Evolutionary conservation across 768 basidiomycete genomes (phyloP).

Genomic region (Terana coerulea): DNA sequence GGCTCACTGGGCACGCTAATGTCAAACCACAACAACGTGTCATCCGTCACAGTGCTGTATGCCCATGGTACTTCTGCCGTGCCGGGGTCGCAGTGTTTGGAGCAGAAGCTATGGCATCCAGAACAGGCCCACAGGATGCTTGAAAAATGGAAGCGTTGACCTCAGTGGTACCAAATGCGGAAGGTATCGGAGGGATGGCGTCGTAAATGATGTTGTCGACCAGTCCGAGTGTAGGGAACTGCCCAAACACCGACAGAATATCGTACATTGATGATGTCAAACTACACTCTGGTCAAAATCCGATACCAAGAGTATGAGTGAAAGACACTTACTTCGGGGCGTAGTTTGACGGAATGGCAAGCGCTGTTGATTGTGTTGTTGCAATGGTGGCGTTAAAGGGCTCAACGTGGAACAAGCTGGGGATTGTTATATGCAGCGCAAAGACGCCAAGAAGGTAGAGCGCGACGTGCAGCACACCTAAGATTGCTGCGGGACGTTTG

Average conservation of each 20-base stretch:
- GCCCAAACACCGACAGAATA: not conserved
- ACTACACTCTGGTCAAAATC: too few relatives aligned
- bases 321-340: too few relatives aligned
- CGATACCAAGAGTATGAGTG: too few relatives aligned
- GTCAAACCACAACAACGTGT: too few relatives aligned
- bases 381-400: not conserved
- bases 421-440: not conserved
- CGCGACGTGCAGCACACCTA: not conserved
- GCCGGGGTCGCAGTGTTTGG: too few relatives aligned
- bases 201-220: slow-evolving; percentile 5
- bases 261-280: not conserved
- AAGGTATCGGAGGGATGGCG: not conserved
- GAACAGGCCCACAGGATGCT: too few relatives aligned
- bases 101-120: too few relatives aligned
- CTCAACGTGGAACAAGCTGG: not conserved
- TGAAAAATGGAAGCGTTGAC: slow-evolving; percentile 2
- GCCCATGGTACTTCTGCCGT: too few relatives aligned
- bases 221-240: not conserved
- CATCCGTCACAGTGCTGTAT: too few relatives aligned
- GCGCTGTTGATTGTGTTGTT: not conserved
- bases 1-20: too few relatives aligned
- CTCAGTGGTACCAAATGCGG: not conserved
- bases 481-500: not conserved
- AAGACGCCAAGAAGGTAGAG: not conserved
- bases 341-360: too few relatives aligned